Conservation (phyloP, 164 flowering plant species). For the grape (Vitis vinifera) region DNA sequence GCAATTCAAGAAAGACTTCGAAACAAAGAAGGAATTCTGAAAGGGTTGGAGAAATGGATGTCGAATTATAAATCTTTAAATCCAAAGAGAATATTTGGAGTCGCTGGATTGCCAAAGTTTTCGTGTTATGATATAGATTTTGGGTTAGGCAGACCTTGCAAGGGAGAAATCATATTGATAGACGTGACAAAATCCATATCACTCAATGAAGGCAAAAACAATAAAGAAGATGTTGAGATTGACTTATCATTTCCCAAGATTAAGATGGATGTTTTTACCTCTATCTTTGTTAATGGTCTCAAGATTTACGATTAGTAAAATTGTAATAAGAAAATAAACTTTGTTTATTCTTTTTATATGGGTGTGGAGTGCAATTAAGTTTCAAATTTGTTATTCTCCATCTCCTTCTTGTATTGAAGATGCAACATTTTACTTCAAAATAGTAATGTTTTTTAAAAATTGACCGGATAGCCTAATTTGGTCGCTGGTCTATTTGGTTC, state of each 20-base stretch:
- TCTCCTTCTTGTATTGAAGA: too few relatives aligned
- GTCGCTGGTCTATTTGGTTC: too few relatives aligned
- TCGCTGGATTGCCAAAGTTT: slow-evolving; percentile 20
- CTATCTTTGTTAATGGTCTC: neutral
- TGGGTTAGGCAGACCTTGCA: slow-evolving; percentile 18
- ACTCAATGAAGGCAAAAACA: slow-evolving; percentile 10
- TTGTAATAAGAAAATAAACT: too few relatives aligned
- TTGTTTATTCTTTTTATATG: too few relatives aligned
- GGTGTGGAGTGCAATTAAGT: too few relatives aligned
- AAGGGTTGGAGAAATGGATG: slow-evolving; percentile 25
- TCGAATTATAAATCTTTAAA: neutral
- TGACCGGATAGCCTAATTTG: too few relatives aligned
- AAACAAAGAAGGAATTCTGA: slow-evolving; percentile 6
- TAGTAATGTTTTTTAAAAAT: too few relatives aligned
- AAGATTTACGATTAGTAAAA: too few relatives aligned
- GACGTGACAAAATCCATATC: slow-evolving; percentile 11
- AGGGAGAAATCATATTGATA: slow-evolving; percentile 15
- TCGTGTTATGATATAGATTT: slow-evolving; percentile 8
- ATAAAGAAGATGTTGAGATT: slow-evolving; percentile 14
- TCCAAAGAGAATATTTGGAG: neutral
- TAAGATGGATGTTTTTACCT: slow-evolving; percentile 15
- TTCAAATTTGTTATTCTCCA: too few relatives aligned
- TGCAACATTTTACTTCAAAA: too few relatives aligned
- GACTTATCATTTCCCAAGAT: slow-evolving; percentile 4
- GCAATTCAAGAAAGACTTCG: slow-evolving; percentile 14